Base-by-base conservation (phyloP, 2,329 filamentous ascomycete species). In the Xylaria sp. region DNA sequence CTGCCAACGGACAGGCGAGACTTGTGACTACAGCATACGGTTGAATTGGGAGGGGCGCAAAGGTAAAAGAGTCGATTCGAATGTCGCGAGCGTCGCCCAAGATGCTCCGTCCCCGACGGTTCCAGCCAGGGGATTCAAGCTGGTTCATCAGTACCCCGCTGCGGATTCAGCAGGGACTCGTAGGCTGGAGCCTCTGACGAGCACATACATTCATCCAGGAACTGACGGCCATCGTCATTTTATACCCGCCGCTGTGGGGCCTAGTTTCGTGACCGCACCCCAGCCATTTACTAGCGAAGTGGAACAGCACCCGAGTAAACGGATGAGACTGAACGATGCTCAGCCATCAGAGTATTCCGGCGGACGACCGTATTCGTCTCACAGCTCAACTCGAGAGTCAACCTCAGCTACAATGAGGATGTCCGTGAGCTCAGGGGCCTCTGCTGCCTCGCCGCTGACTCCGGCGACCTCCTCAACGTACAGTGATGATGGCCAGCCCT, bases 21-120 rank as follows among this genome's bases (percentile, higher is more conserved):
- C 77, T 52, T 94, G 90, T 76, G 90, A 94, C 73, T 93, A 92
- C 72, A 90, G 85, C 68, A 89, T 93, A 67, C 83, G 88, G 37
- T 76, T 93, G 65, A 92, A 92, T 68, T 93, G 90, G 90, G 87
- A 88, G 61, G 89, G 89, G 3, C 82, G 89, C 59, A 80, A 82
- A 54, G 87, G 84, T 70, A 84, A 83, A 73, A 81, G 80, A 62
- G 75, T 75, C 55, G 75, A 79, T 65, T 63, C 74, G 65, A 68
- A 76, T 50, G 61, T 70, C 16, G 62, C 70, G 19, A 67, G 71
- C 54, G 67, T 70, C 59, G 55, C 63, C 51, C 66, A 66, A 18
- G 68, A 67, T 23, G 64, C 71, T 18, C 59, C 69, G 34, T 69
- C 71, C 5, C 63, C 71, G 6, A 61, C 68, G 1, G 59, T 69